Evolutionary conservation across 2,329 filamentous ascomycete species (phyloP).

Genomic region (Xylariales sp.): DNA sequence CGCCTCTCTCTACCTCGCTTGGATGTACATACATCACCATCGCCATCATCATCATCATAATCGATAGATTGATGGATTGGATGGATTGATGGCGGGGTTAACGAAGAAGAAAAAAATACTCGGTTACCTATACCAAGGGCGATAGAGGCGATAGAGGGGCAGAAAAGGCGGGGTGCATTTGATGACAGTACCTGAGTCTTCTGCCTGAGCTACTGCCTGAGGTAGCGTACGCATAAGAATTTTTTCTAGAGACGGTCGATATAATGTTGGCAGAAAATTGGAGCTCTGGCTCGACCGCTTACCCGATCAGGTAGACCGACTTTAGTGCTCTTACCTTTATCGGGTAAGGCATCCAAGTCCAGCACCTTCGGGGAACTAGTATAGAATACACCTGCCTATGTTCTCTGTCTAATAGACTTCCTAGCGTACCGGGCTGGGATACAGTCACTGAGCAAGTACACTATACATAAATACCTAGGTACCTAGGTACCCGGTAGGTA

Average conservation of each 20-base stretch:
- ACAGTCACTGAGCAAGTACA: not conserved
- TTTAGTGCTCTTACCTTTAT: slow-evolving; percentile 11
- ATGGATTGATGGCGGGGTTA: slow-evolving; percentile 11
- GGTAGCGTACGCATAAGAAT: no score
- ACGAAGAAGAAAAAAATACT: not conserved
- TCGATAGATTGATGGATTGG: no score
- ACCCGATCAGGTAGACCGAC: slow-evolving; percentile 26
- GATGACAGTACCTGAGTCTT: slow-evolving; percentile 11
- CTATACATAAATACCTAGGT: not conserved
- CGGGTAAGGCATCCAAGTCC: not conserved
- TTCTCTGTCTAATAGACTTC: no score
- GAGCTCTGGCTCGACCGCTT: slow-evolving; percentile 21
- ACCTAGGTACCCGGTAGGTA: no score
- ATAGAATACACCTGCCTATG: not conserved
- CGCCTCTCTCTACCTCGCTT: no score
- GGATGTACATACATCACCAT: not conserved
- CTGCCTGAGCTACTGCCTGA: no score
- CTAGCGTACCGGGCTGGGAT: no score
- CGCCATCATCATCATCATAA: not conserved
- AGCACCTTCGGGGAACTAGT: not conserved
- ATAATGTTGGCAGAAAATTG: slow-evolving; percentile 10
- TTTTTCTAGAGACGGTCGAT: not conserved
- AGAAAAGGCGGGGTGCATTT: slow-evolving; percentile 37
- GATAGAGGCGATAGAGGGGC: slow-evolving; percentile 29
- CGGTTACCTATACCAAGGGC: not conserved